Conservation (phyloP, 805 yeast genomes). For the Ogataea methylovora region DNA sequence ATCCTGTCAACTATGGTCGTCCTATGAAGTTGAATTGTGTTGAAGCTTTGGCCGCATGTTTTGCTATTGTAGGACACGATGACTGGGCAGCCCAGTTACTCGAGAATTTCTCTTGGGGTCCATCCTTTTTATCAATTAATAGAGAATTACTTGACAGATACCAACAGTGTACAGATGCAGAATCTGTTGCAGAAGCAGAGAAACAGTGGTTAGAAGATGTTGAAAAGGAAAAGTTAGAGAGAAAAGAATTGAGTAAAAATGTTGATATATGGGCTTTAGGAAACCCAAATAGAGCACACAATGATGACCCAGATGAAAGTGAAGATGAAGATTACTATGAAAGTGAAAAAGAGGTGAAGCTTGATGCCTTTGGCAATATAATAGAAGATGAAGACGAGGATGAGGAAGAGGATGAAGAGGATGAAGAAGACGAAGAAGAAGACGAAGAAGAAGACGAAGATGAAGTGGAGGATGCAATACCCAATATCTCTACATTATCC, state of each 20-base stretch:
- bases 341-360: conserved; percentile 12
- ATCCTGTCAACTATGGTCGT: conserved; percentile 92
- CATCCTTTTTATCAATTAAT: conserved; percentile 77
- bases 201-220: conserved; percentile 62
- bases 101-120: conserved; percentile 88
- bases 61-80: conserved; percentile 83
- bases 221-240: conserved; percentile 56
- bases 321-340: conserved; percentile 21
- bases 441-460: conserved; percentile 11
- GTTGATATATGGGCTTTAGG: conserved; percentile 76
- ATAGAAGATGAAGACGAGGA: conserved; percentile 7
- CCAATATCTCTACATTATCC: no score
- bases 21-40: conserved; percentile 97
- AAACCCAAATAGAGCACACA: conserved; percentile 50
- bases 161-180: conserved; percentile 73
- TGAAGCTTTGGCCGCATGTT: conserved; percentile 95
- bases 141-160: conserved; percentile 70
- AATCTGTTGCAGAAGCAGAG: conserved; percentile 65
- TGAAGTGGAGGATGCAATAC: conserved; percentile 5
- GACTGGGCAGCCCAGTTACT: conserved; percentile 84
- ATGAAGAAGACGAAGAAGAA: conserved; percentile 10
- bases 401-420: conserved; percentile 5
- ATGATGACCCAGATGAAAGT: conserved; percentile 13
- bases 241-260: conserved; percentile 44
- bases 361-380: no score